Evolutionary conservation across 1,284 basidiomycete genomes (phyloP).

Genomic region (Heterobasidion occidentale): DNA sequence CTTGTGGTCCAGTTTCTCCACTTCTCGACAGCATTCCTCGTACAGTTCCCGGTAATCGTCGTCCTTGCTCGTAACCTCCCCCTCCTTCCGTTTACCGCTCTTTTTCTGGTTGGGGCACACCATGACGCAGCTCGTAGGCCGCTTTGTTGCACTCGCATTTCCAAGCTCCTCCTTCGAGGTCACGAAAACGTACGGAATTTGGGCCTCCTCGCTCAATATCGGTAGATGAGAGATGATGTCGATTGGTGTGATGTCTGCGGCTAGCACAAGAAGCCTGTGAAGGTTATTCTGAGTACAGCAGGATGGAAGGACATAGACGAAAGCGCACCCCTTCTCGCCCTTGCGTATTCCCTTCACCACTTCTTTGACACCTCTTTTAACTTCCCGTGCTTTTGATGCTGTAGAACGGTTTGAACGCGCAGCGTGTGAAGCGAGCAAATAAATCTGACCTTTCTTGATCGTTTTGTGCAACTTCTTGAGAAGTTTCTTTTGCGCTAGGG

Average conservation of each 20-base stretch:
- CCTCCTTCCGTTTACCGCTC: constrained; percentile 59
- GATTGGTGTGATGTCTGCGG: constrained; percentile 96
- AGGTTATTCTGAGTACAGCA: background rate
- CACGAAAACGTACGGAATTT: constrained; percentile 89
- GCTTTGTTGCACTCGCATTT: constrained; percentile 92
- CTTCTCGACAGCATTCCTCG: constrained; percentile 80
- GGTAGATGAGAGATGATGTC: constrained; percentile 98
- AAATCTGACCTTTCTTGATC: constrained; percentile 75
- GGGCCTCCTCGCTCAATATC: constrained; percentile 89
- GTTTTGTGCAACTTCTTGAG: constrained; percentile 89
- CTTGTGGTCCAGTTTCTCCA: constrained; percentile 71
- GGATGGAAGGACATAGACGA: background rate
- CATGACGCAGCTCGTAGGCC: constrained; percentile 97
- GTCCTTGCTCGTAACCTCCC: constrained; percentile 56
- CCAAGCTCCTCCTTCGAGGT: constrained; percentile 92
- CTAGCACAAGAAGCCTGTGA: constrained; percentile 79
- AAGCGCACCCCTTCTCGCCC: constrained; percentile 83
- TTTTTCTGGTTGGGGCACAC: constrained; percentile 77
- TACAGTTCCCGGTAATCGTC: constrained; percentile 82
- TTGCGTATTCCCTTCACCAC: constrained; percentile 94
- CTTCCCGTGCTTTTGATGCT: constrained; percentile 89
- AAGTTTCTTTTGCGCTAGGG: constrained; percentile 87
- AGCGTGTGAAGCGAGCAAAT: background rate
- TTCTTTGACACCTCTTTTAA: constrained; percentile 94
- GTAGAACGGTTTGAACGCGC: background rate